Evolutionary conservation across 352 stramenopile genomes (phyloP).

Genomic region (Sclerospora graminicola): DNA sequence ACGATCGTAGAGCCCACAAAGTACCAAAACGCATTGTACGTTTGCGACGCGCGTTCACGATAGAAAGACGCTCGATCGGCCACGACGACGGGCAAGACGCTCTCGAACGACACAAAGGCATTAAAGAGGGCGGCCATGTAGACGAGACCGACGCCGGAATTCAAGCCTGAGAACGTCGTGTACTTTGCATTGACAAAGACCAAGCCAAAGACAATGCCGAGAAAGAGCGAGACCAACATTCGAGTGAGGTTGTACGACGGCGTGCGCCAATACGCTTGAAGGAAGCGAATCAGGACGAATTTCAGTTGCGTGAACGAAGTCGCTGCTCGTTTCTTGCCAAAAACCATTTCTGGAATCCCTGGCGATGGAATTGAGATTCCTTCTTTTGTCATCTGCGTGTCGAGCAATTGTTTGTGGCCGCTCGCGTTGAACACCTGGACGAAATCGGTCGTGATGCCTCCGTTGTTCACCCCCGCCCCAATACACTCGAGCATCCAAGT

Average conservation of each 20-base stretch:
- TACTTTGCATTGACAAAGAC: background rate
- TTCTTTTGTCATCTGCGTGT: slow-evolving; percentile 9
- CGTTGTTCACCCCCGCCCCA: slow-evolving; percentile 18
- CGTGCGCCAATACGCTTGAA: slow-evolving; percentile 48
- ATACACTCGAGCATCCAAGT: slow-evolving; percentile 20
- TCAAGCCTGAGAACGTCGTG: slow-evolving; percentile 21
- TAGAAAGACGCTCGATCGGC: slow-evolving; percentile 21
- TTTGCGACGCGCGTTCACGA: slow-evolving; percentile 78
- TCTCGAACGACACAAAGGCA: slow-evolving; percentile 49
- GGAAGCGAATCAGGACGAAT: slow-evolving; percentile 21
- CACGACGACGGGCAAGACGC: slow-evolving; percentile 49
- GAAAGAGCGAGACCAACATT: slow-evolving; percentile 38
- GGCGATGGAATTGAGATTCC: slow-evolving; percentile 10
- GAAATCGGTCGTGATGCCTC: slow-evolving; percentile 20
- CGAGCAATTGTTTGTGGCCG: slow-evolving; percentile 9
- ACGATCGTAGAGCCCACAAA: slow-evolving; percentile 58
- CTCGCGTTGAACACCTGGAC: slow-evolving; percentile 28
- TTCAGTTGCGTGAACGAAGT: slow-evolving; percentile 17
- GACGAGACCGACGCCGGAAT: slow-evolving; percentile 30
- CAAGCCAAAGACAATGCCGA: slow-evolving; percentile 48
- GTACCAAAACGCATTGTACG: slow-evolving; percentile 73
- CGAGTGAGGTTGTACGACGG: slow-evolving; percentile 79
- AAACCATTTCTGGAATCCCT: slow-evolving; percentile 18
- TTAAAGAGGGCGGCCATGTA: slow-evolving; percentile 53
- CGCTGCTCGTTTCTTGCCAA: slow-evolving; percentile 22